phyloP scores from a whole-genome alignment of 371 early-diverging fungal genomes.

The Nematocida minor region DNA sequence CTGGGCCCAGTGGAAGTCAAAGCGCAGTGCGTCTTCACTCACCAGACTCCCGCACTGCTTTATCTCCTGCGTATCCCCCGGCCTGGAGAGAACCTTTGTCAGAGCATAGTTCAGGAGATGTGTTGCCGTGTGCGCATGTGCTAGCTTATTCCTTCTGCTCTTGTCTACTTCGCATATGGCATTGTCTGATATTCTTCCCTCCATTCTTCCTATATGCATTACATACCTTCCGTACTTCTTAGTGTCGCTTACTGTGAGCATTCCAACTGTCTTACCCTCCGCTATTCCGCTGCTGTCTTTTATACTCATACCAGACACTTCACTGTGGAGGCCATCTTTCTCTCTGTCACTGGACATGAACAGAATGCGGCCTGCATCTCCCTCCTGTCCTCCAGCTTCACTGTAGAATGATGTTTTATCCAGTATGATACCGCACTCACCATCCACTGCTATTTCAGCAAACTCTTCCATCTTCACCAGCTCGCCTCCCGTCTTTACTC shows the following conservation, averaged over 20 bases:
- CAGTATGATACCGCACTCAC: slow-evolving; percentile 69
- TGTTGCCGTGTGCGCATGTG: slow-evolving; percentile 91
- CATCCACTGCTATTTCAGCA: slow-evolving; percentile 62
- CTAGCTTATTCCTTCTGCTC: slow-evolving; percentile 74
- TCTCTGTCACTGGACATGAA: slow-evolving; percentile 70
- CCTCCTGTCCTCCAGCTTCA: slow-evolving; percentile 94
- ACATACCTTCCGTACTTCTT: slow-evolving; percentile 89
- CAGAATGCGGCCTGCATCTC: slow-evolving; percentile 84
- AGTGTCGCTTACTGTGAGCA: slow-evolving; percentile 74
- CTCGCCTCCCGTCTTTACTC: slow-evolving; percentile 1
- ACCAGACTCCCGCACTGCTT: slow-evolving; percentile 91
- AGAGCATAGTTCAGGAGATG: slow-evolving; percentile 93
- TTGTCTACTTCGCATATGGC: slow-evolving; percentile 72
- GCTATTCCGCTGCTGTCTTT: too few species aligned
- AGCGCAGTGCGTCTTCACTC: slow-evolving; percentile 85
- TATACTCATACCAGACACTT: background rate
- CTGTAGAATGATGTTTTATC: slow-evolving; percentile 96
- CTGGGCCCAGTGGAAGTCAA: slow-evolving; percentile 79
- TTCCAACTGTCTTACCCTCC: slow-evolving; percentile 15
- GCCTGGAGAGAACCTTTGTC: slow-evolving; percentile 68
- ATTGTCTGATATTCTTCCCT: slow-evolving; percentile 1
- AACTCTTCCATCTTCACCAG: background rate
- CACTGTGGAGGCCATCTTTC: background rate
- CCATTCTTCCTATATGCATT: slow-evolving; percentile 75
- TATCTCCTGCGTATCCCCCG: slow-evolving; percentile 66